A percentile compares a stretch with the other conserved stretches of the same genome.
Evolutionary conservation across 2,329 filamentous ascomycete genomes (phyloP).

Genomic region (Apiospora malaysiana): DNA sequence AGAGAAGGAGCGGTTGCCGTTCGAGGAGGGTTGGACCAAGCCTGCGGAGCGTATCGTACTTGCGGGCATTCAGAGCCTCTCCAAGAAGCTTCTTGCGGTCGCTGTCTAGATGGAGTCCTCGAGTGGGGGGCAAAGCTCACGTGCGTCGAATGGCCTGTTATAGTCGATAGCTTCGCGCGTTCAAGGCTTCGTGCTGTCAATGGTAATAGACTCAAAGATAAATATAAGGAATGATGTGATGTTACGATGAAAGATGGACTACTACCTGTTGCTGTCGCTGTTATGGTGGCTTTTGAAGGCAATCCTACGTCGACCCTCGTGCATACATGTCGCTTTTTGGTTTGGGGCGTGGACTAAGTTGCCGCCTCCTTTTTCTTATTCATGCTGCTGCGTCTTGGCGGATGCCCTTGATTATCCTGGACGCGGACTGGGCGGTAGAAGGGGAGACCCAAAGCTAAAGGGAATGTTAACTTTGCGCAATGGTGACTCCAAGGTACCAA

Average conservation of each 20-base stretch:
- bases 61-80: background rate
- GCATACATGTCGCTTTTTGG: no score
- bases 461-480: background rate
- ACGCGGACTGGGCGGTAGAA: background rate
- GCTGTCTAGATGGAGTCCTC: background rate
- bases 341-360: no score
- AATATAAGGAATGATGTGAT: conserved; percentile 4
- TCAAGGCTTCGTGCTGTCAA: background rate
- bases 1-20: conserved; percentile 16
- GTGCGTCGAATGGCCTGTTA: background rate
- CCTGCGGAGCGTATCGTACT: background rate
- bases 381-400: conserved; percentile 44
- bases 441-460: background rate
- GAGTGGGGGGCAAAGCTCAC: background rate
- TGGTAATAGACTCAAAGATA: background rate
- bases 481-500: background rate
- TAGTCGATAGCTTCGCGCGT: background rate
- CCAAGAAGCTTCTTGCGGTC: background rate
- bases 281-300: background rate
- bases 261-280: background rate
- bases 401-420: no score
- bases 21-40: conserved; percentile 9
- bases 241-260: background rate
- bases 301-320: no score
- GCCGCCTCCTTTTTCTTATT: background rate